Evolutionary conservation across 352 stramenopile genomes (phyloP).

Genomic region (Phytopythium litorale): DNA sequence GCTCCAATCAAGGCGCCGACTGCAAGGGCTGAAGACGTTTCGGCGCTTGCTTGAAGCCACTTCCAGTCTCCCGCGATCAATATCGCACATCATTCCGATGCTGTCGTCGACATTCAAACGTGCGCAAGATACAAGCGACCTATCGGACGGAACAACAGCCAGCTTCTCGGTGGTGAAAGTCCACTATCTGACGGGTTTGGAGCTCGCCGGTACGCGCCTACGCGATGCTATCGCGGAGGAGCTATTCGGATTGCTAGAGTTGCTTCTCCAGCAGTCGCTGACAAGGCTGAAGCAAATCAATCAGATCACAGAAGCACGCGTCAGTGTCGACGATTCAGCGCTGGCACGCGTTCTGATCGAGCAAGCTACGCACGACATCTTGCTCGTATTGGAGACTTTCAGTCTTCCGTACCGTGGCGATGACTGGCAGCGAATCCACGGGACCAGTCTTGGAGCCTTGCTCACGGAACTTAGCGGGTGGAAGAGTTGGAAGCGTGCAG

Average conservation of each 20-base stretch:
- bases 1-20: constrained; percentile 34
- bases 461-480: constrained; percentile 74
- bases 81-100: constrained; percentile 71
- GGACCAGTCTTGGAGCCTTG: constrained; percentile 56
- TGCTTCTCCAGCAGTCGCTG: constrained; percentile 45
- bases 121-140: constrained; percentile 4
- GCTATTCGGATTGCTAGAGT: constrained; percentile 63
- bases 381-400: constrained; percentile 73
- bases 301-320: constrained; percentile 21
- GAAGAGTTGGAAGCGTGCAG: constrained; percentile 68
- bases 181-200: constrained; percentile 69
- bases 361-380: constrained; percentile 57
- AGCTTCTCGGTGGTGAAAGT: constrained; percentile 44
- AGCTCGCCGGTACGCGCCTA: constrained; percentile 53
- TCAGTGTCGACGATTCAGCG: constrained; percentile 13
- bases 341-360: constrained; percentile 27
- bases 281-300: constrained; percentile 36
- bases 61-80: constrained; percentile 49
- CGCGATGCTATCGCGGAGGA: constrained; percentile 42
- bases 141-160: neutral
- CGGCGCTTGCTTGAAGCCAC: constrained; percentile 43
- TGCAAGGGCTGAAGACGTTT: constrained; percentile 71
- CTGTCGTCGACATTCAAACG: constrained; percentile 78
- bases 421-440: constrained; percentile 60
- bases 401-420: constrained; percentile 64